Evolutionary conservation across 2,329 filamentous ascomycete species (phyloP).

Genomic region (Fusarium praegraminearum): DNA sequence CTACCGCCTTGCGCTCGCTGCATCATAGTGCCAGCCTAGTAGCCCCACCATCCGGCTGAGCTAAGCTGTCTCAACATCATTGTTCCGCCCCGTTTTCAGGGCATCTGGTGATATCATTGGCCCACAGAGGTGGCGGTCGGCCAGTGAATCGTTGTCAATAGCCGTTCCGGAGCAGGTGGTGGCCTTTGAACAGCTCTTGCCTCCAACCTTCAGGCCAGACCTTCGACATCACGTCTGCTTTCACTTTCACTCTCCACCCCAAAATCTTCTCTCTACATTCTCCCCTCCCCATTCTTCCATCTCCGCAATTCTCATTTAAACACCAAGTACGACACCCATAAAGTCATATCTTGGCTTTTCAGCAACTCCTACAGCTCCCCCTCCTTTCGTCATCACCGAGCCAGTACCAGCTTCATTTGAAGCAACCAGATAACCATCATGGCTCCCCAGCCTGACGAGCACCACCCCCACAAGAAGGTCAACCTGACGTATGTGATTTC

Average conservation of each 20-base stretch:
- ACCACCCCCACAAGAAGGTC: constrained; percentile 75
- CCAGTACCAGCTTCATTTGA: constrained; percentile 46
- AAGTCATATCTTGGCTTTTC: constrained; percentile 41
- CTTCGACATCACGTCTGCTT: constrained; percentile 31
- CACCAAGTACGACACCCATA: constrained; percentile 13
- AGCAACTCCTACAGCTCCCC: constrained; percentile 34
- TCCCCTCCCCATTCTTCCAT: not conserved
- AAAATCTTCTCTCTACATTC: constrained; percentile 13
- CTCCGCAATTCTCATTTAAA: constrained; percentile 19
- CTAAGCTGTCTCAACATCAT: constrained; percentile 50
- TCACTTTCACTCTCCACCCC: constrained; percentile 35
- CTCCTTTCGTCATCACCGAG: constrained; percentile 44
- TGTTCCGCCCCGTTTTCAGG: constrained; percentile 52
- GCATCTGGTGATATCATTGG: constrained; percentile 53
- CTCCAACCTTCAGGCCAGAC: constrained; percentile 28
- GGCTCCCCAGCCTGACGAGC: constrained; percentile 75
- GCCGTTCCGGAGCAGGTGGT: constrained; percentile 45
- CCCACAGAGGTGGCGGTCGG: constrained; percentile 44
- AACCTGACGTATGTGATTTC: constrained; percentile 76
- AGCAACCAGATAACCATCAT: constrained; percentile 64
- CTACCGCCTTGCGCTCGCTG: constrained; percentile 37
- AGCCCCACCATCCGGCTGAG: constrained; percentile 43
- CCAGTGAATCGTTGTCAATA: constrained; percentile 47
- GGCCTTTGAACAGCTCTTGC: constrained; percentile 48
- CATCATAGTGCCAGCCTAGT: constrained; percentile 45